Evolutionary conservation across 805 yeast genomes (phyloP).

Genomic region (Ogataea methylovora): DNA sequence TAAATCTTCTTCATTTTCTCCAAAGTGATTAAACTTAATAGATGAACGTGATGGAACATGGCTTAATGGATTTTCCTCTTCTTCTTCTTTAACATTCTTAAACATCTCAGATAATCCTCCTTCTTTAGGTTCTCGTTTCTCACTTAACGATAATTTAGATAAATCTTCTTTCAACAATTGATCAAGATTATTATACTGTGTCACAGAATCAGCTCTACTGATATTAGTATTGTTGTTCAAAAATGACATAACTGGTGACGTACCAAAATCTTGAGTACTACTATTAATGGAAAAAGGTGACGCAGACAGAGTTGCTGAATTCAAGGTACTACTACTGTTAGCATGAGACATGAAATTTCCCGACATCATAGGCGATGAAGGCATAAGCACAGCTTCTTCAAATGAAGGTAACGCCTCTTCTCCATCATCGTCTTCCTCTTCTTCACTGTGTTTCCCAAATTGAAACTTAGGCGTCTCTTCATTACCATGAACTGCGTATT

Average conservation of each 20-base stretch:
- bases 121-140: background rate
- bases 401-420: conserved; percentile 46
- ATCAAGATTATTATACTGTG: conserved; percentile 14
- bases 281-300: conserved; percentile 28
- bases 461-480: background rate
- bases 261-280: background rate
- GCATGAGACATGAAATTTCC: conserved; percentile 5
- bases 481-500: conserved; percentile 17
- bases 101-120: background rate
- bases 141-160: background rate
- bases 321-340: conserved; percentile 23
- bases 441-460: conserved; percentile 25
- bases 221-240: background rate
- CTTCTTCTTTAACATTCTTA: background rate
- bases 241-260: background rate
- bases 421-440: conserved; percentile 20
- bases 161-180: conserved; percentile 11
- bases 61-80: conserved; percentile 1
- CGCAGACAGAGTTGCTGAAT: conserved; percentile 33
- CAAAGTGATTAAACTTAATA: conserved; percentile 10
- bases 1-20: conserved; percentile 5
- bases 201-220: conserved; percentile 8
- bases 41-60: conserved; percentile 20
- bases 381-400: conserved; percentile 51
- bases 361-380: conserved; percentile 36